Evolutionary conservation across 345 rosid genomes (phyloP), one percentile per base, ranked within the genome.

Genomic region (Kandelia obovata): DNA sequence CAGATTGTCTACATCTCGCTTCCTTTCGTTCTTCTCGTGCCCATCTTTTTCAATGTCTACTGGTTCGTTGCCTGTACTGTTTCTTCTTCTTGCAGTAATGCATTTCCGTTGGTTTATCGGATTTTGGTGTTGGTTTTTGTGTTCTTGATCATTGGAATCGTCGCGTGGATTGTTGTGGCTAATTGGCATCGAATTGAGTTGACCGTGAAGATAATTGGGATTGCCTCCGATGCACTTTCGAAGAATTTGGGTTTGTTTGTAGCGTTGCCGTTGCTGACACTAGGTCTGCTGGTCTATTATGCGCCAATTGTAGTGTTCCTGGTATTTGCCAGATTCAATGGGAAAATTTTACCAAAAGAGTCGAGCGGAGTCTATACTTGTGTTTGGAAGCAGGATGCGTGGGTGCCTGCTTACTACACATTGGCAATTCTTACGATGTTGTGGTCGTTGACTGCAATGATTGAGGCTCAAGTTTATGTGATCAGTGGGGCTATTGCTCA

Each of bases 41-140:
- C 96, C 0, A 39, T 87, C 37, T 87, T 91, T 68, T 83, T 94
- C 62, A 83, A 94, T 70, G 73, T 94, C 53, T 94, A 91, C 56
- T 94, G 97, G 98, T 94, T 94, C 47, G 93, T 88, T 47, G 93
- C 96, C 19, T 94, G 98, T 76, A 87, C 91, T 47, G 61, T 89
- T 60, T 81, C 82, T 65, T 80, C 95, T 32, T 81, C 90, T 72
- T 94, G 97, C 58, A 80, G 87, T 34, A 81, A 80, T 19, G 76
- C 87, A 4, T 80, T 91, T 61, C 93, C 98, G 58, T 67, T 91
- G 73, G 86, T 53, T 20, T 89, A 91, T 74, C 76, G 98, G 72
- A 85, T 91, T 62, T 62, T 91, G 69, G 82, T 89, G 32, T 71
- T 91, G 49, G 89, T 84, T 66, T 86, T 94, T 35, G 78, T 91